phyloP scores from a whole-genome alignment of 495 filamentous ascomycete genomes.

The Tricharina praecox region DNA sequence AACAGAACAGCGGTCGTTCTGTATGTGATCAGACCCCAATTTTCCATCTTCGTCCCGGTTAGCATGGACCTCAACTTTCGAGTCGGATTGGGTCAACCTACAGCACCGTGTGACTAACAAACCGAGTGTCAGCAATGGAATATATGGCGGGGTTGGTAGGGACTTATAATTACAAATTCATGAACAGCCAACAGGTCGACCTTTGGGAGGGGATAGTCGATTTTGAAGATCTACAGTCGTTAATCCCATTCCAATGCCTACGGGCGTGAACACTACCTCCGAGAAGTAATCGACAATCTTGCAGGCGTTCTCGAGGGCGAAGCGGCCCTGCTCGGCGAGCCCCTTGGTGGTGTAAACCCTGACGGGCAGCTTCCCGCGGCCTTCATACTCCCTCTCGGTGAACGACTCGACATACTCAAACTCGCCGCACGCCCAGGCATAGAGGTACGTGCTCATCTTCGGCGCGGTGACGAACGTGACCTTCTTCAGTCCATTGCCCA shows the following conservation, averaged over 20 bases:
- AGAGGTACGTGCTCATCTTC: slow-evolving; percentile 91
- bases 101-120: slow-evolving; percentile 21
- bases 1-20: slow-evolving; percentile 83
- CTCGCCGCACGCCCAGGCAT: slow-evolving; percentile 92
- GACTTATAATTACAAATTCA: slow-evolving; percentile 57
- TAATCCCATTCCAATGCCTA: background rate
- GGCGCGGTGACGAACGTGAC: slow-evolving; percentile 77
- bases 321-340: slow-evolving; percentile 70
- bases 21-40: slow-evolving; percentile 95
- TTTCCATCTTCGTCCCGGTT: slow-evolving; percentile 36
- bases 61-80: too few relatives aligned
- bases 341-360: slow-evolving; percentile 88
- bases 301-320: slow-evolving; percentile 70
- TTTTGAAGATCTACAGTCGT: slow-evolving; percentile 48
- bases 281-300: slow-evolving; percentile 90
- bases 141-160: too few relatives aligned
- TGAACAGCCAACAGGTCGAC: slow-evolving; percentile 89
- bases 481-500: slow-evolving; percentile 44
- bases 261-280: slow-evolving; percentile 39
- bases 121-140: slow-evolving; percentile 7
- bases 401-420: slow-evolving; percentile 89
- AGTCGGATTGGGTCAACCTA: background rate
- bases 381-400: slow-evolving; percentile 75
- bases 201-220: slow-evolving; percentile 93
- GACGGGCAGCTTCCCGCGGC: slow-evolving; percentile 65